Evolutionary conservation across 192 early-diverging fungal species (phyloP).

Genomic region (Gamsiella multidivaricata): DNA sequence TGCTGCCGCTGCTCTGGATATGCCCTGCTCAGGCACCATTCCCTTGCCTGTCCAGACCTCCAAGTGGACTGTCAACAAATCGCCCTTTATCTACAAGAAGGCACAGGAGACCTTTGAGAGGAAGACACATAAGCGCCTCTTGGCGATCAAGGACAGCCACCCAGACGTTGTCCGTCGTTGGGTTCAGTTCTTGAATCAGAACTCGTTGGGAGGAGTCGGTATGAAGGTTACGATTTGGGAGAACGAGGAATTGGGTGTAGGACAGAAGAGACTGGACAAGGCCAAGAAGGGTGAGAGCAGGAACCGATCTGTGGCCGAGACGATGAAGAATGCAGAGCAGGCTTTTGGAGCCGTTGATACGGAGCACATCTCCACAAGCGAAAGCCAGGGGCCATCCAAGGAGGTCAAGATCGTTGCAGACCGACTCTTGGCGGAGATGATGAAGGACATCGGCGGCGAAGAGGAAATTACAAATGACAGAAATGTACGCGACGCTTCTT

Average conservation of each 20-base stretch:
- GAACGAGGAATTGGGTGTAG: conserved; percentile 67
- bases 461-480: conserved; percentile 26
- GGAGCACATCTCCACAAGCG: neutral
- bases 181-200: conserved; percentile 82
- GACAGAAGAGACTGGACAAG: conserved; percentile 52
- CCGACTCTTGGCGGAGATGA: conserved; percentile 49
- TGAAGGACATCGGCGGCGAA: conserved; percentile 48
- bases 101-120: conserved; percentile 97
- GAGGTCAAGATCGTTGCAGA: conserved; percentile 50
- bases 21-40: conserved; percentile 78
- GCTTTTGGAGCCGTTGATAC: neutral
- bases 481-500: too few species aligned
- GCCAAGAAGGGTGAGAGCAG: conserved; percentile 52
- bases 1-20: conserved; percentile 77
- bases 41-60: conserved; percentile 78
- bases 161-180: conserved; percentile 78
- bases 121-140: conserved; percentile 82
- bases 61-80: conserved; percentile 89
- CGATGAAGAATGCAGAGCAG: conserved; percentile 28
- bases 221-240: conserved; percentile 82
- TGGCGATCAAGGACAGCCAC: conserved; percentile 85
- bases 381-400: conserved; percentile 19
- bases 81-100: conserved; percentile 97
- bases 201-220: conserved; percentile 88
- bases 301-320: conserved; percentile 48